Evolutionary conservation across 257 asterid genomes (phyloP).

Genomic region (Gynochthodes officinalis): DNA sequence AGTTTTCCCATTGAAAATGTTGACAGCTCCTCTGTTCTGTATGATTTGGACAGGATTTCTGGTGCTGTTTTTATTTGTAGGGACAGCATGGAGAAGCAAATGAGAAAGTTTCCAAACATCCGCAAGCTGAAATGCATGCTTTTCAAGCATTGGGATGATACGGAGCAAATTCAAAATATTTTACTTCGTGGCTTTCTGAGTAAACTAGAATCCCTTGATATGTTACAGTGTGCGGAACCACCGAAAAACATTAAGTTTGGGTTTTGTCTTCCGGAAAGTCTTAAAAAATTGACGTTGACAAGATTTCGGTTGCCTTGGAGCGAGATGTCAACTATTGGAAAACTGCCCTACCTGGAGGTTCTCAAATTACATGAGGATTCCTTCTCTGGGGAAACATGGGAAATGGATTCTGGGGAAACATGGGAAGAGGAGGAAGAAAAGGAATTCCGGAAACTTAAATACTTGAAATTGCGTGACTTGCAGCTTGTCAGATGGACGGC

Average conservation of each 20-base stretch:
- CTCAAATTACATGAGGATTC: neutral
- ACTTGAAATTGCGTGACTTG: neutral
- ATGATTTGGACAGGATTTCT: too few species aligned
- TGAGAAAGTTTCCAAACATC: too few species aligned
- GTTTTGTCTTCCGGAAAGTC: neutral
- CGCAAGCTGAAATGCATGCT: too few species aligned
- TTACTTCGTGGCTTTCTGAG: neutral
- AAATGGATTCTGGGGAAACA: neutral
- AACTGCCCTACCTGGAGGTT: neutral
- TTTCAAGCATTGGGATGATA: neutral
- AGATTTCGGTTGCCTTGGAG: neutral
- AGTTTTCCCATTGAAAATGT: too few species aligned
- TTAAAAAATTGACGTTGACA: neutral
- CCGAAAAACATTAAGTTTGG: too few species aligned
- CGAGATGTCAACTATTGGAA: neutral
- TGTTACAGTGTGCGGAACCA: too few species aligned
- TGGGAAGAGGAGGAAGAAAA: conserved; percentile 10
- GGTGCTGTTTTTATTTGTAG: too few species aligned
- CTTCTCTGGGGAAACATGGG: too few species aligned
- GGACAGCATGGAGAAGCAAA: too few species aligned
- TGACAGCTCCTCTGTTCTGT: neutral
- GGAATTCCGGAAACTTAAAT: conserved; percentile 6
- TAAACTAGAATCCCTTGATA: conserved; percentile 7
- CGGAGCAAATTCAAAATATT: neutral
- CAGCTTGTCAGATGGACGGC: conserved; percentile 5